Evolutionary conservation across 1,139 yeast species (phyloP).

Genomic region (Sugiyamaella grinbergsii): DNA sequence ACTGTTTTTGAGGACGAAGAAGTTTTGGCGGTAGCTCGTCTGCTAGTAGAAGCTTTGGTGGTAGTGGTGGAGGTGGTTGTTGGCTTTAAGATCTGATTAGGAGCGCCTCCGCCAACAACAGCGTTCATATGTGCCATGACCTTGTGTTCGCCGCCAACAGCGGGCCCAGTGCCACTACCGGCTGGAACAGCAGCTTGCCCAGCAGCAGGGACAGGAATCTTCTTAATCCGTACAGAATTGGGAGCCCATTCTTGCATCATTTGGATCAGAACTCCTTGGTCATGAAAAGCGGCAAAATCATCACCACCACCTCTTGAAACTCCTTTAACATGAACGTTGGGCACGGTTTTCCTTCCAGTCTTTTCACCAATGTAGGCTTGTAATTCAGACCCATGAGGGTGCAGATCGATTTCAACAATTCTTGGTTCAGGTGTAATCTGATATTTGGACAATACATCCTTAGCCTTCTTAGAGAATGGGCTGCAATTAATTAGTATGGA

Average conservation of each 20-base stretch:
- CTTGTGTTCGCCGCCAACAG: background rate
- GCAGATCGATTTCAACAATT: constrained; percentile 81
- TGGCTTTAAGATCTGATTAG: background rate
- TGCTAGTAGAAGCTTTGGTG: too few species aligned
- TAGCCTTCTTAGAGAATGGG: constrained; percentile 74
- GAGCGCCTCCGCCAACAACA: background rate
- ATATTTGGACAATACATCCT: constrained; percentile 65
- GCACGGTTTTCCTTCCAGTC: constrained; percentile 91
- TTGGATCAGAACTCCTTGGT: constrained; percentile 53
- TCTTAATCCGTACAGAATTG: constrained; percentile 14
- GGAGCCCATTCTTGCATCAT: constrained; percentile 58
- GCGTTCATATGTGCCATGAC: background rate
- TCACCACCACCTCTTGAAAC: constrained; percentile 91
- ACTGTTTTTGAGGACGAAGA: too few species aligned
- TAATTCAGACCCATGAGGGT: constrained; percentile 66
- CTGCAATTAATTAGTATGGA: constrained; percentile 23
- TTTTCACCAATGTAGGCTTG: constrained; percentile 75
- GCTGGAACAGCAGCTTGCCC: constrained; percentile 9
- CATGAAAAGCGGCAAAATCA: constrained; percentile 68
- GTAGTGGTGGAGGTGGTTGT: too few species aligned
- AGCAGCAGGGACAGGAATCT: constrained; percentile 18
- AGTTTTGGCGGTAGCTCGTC: too few species aligned
- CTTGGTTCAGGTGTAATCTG: constrained; percentile 69
- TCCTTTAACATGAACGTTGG: constrained; percentile 84
- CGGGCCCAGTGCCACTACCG: background rate